phyloP scores from a whole-genome alignment of 495 filamentous ascomycete species.

The Hypoxylon crocopeplum region DNA sequence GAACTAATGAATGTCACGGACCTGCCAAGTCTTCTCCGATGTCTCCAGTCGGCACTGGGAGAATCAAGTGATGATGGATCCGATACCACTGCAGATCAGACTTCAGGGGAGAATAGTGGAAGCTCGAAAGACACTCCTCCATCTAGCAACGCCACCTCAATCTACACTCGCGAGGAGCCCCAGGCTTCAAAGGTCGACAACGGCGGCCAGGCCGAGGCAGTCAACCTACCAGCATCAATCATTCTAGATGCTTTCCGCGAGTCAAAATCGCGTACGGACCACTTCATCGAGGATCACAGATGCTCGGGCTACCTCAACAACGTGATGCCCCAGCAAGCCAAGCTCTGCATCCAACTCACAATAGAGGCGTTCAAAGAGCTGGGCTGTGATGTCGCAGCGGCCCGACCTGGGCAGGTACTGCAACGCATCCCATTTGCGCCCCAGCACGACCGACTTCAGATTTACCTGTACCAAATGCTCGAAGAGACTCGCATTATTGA shows the following conservation, averaged over 20 bases:
- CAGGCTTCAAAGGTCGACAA: not conserved
- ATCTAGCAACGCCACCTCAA: constrained; percentile 5
- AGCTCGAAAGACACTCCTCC: constrained; percentile 7
- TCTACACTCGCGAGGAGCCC: not conserved
- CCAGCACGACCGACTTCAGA: constrained; percentile 44
- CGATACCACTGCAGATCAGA: not conserved
- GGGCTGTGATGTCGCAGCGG: constrained; percentile 44
- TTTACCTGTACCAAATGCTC: constrained; percentile 49
- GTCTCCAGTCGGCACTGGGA: not conserved
- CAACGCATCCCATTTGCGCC: constrained; percentile 41
- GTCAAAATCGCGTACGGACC: constrained; percentile 4
- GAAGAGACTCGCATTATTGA: constrained; percentile 49
- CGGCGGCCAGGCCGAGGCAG: not conserved
- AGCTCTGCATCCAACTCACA: constrained; percentile 47
- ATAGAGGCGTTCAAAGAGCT: constrained; percentile 56
- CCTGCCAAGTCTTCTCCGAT: not conserved
- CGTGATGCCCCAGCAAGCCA: not conserved
- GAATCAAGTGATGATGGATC: constrained; percentile 3
- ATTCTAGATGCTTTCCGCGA: constrained; percentile 5
- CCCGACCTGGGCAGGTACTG: constrained; percentile 44
- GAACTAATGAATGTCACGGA: constrained; percentile 8
- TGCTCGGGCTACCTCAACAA: constrained; percentile 1
- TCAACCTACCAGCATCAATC: constrained; percentile 4
- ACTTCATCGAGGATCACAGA: constrained; percentile 8
- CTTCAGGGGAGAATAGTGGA: not conserved